These are phyloP conservation scores for Panicum hallii DNA, from an alignment of 202 grass and related monocot species.

Conservation along the genomic window DNA sequence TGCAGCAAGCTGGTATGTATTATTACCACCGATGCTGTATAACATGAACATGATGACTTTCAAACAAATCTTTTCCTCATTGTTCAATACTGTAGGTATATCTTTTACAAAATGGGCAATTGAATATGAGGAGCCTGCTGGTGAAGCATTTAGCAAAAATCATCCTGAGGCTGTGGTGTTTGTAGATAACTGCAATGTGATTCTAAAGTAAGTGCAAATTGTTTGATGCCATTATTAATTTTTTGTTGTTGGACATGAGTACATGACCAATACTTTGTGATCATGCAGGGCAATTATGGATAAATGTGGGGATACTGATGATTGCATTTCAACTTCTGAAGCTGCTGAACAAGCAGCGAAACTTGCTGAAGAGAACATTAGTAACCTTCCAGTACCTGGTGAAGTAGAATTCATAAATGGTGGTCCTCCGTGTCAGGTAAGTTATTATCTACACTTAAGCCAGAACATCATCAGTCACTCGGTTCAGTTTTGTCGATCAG, in stretches of 20 bases:
- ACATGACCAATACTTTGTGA: neutral
- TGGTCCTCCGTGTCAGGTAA: slow-evolving; percentile 96
- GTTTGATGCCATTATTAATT: slow-evolving; percentile 2
- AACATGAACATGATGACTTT: slow-evolving; percentile 9
- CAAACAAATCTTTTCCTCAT: slow-evolving; percentile 37
- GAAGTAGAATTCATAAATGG: slow-evolving; percentile 99
- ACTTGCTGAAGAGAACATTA: slow-evolving; percentile 75
- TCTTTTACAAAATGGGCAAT: slow-evolving; percentile 98
- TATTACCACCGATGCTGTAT: slow-evolving; percentile 19
- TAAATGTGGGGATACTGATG: slow-evolving; percentile 89
- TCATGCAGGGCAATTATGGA: slow-evolving; percentile 93
- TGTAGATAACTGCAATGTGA: slow-evolving; percentile 97
- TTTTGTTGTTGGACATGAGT: neutral
- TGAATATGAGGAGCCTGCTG: slow-evolving; percentile 95
- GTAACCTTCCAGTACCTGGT: slow-evolving; percentile 87
- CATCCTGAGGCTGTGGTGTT: slow-evolving; percentile 89
- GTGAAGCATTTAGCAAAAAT: slow-evolving; percentile 90
- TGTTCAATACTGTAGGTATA: slow-evolving; percentile 59
- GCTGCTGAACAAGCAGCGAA: slow-evolving; percentile 84
- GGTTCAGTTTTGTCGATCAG: neutral
- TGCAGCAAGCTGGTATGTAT: slow-evolving; percentile 85
- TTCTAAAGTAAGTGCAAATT: slow-evolving; percentile 75
- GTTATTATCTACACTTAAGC: slow-evolving; percentile 40
- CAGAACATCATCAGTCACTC: slow-evolving; percentile 19
- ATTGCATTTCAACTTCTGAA: slow-evolving; percentile 92